Percentiles rank a stretch among this genome's conserved stretches.
Evolutionary conservation across 2,329 filamentous ascomycete species (phyloP).

Genomic region (Madurella mycetomatis): DNA sequence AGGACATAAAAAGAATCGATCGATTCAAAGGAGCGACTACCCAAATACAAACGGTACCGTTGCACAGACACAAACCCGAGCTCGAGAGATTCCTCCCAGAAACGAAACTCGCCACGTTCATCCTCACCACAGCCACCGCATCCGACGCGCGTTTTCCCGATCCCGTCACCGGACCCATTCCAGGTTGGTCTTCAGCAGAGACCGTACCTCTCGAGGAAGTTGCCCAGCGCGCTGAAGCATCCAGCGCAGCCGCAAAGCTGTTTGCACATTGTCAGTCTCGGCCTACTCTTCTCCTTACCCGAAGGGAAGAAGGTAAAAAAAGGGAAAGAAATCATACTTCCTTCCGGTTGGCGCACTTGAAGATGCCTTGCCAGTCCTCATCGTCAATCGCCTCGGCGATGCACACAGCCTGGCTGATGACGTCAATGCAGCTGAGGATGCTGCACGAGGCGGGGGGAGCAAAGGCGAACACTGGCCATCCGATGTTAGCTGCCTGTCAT

Average conservation of each 20-base stretch:
- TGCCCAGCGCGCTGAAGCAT: slow-evolving; percentile 16
- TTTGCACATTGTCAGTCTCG: not conserved
- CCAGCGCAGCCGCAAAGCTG: slow-evolving; percentile 19
- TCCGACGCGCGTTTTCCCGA: too few relatives aligned
- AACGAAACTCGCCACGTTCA: too few relatives aligned
- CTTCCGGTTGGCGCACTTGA: slow-evolving; percentile 20
- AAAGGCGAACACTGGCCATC: slow-evolving; percentile 14
- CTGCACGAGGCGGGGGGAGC: slow-evolving; percentile 13
- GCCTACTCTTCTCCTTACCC: too few relatives aligned
- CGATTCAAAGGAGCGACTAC: too few relatives aligned
- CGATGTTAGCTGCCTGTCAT: not conserved
- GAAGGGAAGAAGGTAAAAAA: too few relatives aligned
- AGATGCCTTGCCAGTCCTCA: slow-evolving; percentile 13
- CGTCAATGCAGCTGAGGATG: slow-evolving; percentile 19
- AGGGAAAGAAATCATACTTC: slow-evolving; percentile 6
- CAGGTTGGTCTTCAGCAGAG: slow-evolving; percentile 6
- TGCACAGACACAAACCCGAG: too few relatives aligned
- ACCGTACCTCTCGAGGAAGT: slow-evolving; percentile 17
- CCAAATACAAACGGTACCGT: too few relatives aligned
- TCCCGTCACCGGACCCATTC: too few relatives aligned
- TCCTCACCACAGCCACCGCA: too few relatives aligned
- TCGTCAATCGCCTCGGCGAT: slow-evolving; percentile 17
- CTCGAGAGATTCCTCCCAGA: too few relatives aligned
- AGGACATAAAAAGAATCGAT: too few relatives aligned
- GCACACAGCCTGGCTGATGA: slow-evolving; percentile 19